These are phyloP conservation scores for Maudiozyma serrabonitensis DNA, from an alignment of 805 yeast species.

Conservation along the genomic window DNA sequence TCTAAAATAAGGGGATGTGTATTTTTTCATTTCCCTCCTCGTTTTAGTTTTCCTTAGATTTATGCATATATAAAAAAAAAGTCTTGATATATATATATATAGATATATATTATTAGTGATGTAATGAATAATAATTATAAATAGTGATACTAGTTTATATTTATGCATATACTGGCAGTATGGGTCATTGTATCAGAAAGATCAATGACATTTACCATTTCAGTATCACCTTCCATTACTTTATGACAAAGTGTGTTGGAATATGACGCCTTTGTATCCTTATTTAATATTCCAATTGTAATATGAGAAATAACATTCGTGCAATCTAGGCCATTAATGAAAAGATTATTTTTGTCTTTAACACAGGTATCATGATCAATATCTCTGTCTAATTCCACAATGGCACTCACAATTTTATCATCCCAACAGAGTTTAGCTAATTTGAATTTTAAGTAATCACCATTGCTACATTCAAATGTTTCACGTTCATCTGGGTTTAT, in stretches of 20 bases:
- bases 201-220: not conserved
- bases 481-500: slow-evolving; percentile 1
- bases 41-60: not conserved
- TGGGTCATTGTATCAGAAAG: not conserved
- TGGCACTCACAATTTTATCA: slow-evolving; percentile 42
- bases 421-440: slow-evolving; percentile 42
- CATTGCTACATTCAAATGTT: slow-evolving; percentile 6
- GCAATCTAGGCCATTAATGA: slow-evolving; percentile 17
- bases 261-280: slow-evolving; percentile 39
- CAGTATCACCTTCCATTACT: slow-evolving; percentile 2
- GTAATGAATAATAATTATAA: not conserved
- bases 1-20: slow-evolving; percentile 4
- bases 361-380: slow-evolving; percentile 6
- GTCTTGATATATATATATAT: not conserved
- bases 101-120: not conserved
- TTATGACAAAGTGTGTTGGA: slow-evolving; percentile 36
- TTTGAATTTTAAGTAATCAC: slow-evolving; percentile 32
- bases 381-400: slow-evolving; percentile 30
- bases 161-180: not conserved
- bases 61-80: not conserved
- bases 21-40: not conserved
- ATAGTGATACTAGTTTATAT: not conserved
- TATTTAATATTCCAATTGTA: slow-evolving; percentile 54
- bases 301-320: slow-evolving; percentile 51
- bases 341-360: slow-evolving; percentile 6